phyloP scores from a whole-genome alignment of 2,329 filamentous ascomycete species.

The Cryphonectria naterciae region DNA sequence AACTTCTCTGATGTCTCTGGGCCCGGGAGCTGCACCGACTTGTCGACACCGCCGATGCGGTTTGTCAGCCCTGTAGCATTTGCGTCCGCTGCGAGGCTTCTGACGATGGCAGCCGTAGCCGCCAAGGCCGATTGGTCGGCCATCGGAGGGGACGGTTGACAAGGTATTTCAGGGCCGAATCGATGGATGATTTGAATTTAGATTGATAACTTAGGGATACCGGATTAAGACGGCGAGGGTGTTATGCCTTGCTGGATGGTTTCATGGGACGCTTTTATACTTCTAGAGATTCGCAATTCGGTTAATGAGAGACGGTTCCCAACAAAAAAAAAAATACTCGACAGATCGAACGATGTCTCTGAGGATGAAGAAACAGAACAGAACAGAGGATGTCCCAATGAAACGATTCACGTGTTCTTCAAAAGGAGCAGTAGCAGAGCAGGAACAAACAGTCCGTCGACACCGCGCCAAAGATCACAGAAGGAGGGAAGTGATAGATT shows the following conservation, averaged over 20 bases:
- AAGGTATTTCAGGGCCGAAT: slow-evolving; percentile 20
- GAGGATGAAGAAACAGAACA: slow-evolving; percentile 4
- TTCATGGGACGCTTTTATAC: slow-evolving; percentile 21
- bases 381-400: slow-evolving; percentile 22
- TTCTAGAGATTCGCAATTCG: slow-evolving; percentile 8
- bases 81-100: slow-evolving; percentile 53
- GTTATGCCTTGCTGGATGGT: slow-evolving; percentile 19
- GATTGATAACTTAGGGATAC: slow-evolving; percentile 19
- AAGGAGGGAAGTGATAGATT: slow-evolving; percentile 1
- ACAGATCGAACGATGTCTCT: slow-evolving; percentile 16
- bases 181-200: slow-evolving; percentile 4
- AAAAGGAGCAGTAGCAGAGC: slow-evolving; percentile 22
- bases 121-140: slow-evolving; percentile 59
- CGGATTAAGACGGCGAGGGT: slow-evolving; percentile 18
- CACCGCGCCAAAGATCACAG: not conserved
- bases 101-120: slow-evolving; percentile 58
- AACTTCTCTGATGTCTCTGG: slow-evolving; percentile 75
- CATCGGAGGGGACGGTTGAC: slow-evolving; percentile 40
- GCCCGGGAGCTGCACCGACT: slow-evolving; percentile 74
- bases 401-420: slow-evolving; percentile 21
- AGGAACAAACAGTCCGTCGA: slow-evolving; percentile 19
- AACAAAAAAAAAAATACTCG: slow-evolving; percentile 8
- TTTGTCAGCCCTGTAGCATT: slow-evolving; percentile 43
- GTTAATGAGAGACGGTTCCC: slow-evolving; percentile 23
- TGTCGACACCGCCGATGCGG: slow-evolving; percentile 42